Conservation (phyloP, 176 grass and related monocot genomes). For the Triticum timopheevii region DNA sequence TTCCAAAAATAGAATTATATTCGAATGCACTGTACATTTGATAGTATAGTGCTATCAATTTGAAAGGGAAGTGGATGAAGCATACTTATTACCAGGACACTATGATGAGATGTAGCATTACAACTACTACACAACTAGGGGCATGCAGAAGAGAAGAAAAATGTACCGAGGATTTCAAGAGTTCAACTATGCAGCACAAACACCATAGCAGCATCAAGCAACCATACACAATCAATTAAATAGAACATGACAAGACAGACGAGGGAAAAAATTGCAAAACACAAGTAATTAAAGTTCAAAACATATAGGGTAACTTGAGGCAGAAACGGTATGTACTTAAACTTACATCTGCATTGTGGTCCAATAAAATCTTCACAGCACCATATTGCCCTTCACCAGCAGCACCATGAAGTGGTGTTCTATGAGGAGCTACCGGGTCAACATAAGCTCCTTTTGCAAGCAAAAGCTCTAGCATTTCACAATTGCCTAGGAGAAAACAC, state of each 20-base stretch:
- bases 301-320: background rate
- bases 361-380: no score
- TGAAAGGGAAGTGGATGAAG: background rate
- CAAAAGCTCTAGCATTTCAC: no score
- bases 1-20: background rate
- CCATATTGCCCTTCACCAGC: no score
- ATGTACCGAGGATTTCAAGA: background rate
- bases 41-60: background rate
- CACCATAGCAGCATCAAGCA: background rate
- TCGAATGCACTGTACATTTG: background rate
- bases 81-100: background rate
- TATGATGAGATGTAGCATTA: background rate
- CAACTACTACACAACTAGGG: background rate
- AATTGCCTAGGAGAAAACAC: no score
- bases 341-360: slow-evolving; percentile 11
- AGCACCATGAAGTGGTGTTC: no score
- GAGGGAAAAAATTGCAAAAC: background rate
- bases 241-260: background rate
- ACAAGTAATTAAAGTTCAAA: slow-evolving; percentile 8
- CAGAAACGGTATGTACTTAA: background rate
- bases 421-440: no score
- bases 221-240: background rate
- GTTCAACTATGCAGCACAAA: background rate
- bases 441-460: no score
- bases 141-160: background rate